A percentile compares a stretch with the other conserved stretches of the same genome.
Evolutionary conservation across 2,329 filamentous ascomycete genomes (phyloP).

Genomic region (Calonectria pauciramosa): DNA sequence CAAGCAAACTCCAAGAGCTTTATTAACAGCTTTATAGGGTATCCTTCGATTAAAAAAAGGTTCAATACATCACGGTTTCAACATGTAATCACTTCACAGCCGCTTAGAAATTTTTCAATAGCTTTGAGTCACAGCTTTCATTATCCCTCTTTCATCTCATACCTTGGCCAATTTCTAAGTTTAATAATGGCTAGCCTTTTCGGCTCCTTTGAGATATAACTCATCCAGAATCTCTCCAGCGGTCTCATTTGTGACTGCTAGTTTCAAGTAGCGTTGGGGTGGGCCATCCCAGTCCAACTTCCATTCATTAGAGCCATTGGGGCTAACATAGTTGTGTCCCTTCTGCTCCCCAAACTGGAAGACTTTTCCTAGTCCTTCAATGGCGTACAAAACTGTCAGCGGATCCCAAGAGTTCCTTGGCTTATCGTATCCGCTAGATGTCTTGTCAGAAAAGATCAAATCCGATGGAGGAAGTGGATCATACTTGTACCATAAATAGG

Average conservation of each 20-base stretch:
- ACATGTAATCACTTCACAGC: neutral
- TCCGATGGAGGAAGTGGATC: neutral
- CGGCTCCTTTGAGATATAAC: neutral
- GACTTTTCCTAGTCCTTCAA: neutral
- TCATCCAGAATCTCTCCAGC: neutral
- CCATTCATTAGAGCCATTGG: neutral
- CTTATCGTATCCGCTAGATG: neutral
- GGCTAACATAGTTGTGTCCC: neutral
- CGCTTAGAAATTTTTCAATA: neutral
- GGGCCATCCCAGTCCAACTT: neutral
- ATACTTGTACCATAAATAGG: neutral
- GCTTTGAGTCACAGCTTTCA: neutral
- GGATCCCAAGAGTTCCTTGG: neutral
- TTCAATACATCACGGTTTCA: neutral
- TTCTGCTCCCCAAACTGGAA: neutral
- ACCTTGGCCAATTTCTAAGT: neutral
- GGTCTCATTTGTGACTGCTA: neutral
- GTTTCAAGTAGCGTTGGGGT: neutral
- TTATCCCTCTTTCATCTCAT: neutral
- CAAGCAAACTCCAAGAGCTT: rapidly evolving
- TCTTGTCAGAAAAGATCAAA: neutral
- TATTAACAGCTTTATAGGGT: neutral
- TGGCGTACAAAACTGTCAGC: neutral
- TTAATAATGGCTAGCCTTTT: neutral
- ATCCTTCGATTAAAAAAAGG: neutral